Evolutionary conservation across 257 asterid species (phyloP), one percentile per base, ranked within the genome.

Genomic region (Solanum corneliomulleri): DNA sequence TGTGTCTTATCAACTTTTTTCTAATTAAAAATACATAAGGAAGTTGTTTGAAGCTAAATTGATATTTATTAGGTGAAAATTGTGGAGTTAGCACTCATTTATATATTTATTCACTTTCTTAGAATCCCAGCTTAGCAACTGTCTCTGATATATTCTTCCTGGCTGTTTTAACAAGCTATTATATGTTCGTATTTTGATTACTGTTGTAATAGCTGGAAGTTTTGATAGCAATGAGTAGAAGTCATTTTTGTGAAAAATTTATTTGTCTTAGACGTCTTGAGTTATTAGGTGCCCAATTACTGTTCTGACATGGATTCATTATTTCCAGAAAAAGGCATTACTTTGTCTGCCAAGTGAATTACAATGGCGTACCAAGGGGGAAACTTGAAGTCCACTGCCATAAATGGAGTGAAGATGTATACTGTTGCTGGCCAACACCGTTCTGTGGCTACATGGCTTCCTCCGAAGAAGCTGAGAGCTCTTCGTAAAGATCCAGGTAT

Each of bases 361-460:
- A 87, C 69, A 25, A 95, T 95, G 99, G 94, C 98, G 84, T 90
- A 87, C 80, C 93, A 96, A 89, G 99, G 97, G 47, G 98, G 98
- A 0, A 94, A 83, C 90, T 86, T 97, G 94, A 97, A 95, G 92
- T 97, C 98, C 56, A 94, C 94, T 86, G 92, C 97, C 66, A 92
- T 94, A 11, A 97, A 97, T 87, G 99, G 99, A 84, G 98, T 95
- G 12, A 97, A 97, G 91, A 90, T 93, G 96, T 95, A 97, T 85
- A 72, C 98, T 1, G 94, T 97, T 74, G 47, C 98, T 76, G 95
- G 91, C 45, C 95, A 93, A n/a, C 89, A 91, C 80, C 94, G 96
- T 84, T 91, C 98, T 1, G 14, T 86, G 68, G 99, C 99, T 15
- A 87, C 98, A 62, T 97, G 99, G 99, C 93, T 93, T 74, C 87